Conservation (phyloP, 2,329 filamentous ascomycete species). For the Penicillium sp. region DNA sequence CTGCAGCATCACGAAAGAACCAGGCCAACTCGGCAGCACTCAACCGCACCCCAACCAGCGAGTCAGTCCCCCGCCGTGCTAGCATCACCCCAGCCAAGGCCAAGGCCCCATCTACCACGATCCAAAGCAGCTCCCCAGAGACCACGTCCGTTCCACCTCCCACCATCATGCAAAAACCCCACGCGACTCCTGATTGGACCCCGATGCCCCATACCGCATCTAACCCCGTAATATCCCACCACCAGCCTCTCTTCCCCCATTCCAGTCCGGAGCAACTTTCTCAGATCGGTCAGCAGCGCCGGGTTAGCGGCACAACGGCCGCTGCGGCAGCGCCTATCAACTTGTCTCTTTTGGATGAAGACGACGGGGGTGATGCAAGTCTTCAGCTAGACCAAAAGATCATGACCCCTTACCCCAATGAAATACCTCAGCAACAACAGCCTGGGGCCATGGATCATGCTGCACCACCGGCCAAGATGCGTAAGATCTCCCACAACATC, state of each 20-base stretch:
- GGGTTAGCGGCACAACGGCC: slow-evolving; percentile 23
- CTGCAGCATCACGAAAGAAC: slow-evolving; percentile 74
- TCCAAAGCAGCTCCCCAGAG: slow-evolving; percentile 39
- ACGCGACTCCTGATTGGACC: slow-evolving; percentile 37
- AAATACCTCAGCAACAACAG: slow-evolving; percentile 28
- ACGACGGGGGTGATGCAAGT: slow-evolving; percentile 48
- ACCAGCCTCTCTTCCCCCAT: slow-evolving; percentile 47
- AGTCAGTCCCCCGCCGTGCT: slow-evolving; percentile 28
- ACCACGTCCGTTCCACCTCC: slow-evolving; percentile 31
- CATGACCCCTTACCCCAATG: slow-evolving; percentile 24
- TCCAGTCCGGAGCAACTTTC: slow-evolving; percentile 54
- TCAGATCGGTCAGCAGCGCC: slow-evolving; percentile 41
- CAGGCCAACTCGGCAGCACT: slow-evolving; percentile 35
- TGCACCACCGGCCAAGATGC: slow-evolving; percentile 40
- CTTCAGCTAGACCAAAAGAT: slow-evolving; percentile 23
- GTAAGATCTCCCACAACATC: slow-evolving; percentile 35
- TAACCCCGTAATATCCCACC: slow-evolving; percentile 24
- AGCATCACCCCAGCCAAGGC: slow-evolving; percentile 30
- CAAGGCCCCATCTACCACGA: slow-evolving; percentile 22
- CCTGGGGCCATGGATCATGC: slow-evolving; percentile 28
- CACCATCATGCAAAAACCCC: slow-evolving; percentile 26
- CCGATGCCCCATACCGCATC: slow-evolving; percentile 31
- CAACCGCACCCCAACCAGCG: slow-evolving; percentile 33
- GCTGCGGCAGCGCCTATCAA: slow-evolving; percentile 51
- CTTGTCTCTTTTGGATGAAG: slow-evolving; percentile 58